Conservation (phyloP, 495 filamentous ascomycete species). For the Trichoderma virens region DNA sequence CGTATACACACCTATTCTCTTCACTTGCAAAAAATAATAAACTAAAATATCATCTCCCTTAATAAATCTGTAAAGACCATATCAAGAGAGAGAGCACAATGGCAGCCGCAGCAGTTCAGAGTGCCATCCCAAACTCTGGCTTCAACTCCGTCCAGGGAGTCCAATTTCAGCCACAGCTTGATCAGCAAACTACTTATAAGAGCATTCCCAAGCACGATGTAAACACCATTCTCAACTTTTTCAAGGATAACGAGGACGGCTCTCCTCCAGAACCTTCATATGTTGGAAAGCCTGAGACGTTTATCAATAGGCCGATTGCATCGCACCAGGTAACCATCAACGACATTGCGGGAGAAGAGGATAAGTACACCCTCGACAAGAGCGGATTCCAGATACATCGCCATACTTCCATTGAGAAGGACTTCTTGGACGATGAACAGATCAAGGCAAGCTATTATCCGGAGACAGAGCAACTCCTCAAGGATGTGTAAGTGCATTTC, state of each 20-base stretch:
- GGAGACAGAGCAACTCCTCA: constrained; percentile 57
- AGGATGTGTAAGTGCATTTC: constrained; percentile 48
- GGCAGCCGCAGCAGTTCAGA: constrained; percentile 12
- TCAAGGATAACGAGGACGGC: constrained; percentile 52
- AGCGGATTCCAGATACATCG: constrained; percentile 34
- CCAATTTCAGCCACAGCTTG: neutral
- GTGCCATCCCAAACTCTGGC: neutral
- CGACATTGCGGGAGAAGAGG: constrained; percentile 31
- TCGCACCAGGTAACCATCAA: constrained; percentile 31
- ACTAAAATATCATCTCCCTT: neutral
- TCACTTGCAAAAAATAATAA: neutral
- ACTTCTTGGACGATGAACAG: constrained; percentile 62
- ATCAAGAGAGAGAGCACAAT: constrained; percentile 2
- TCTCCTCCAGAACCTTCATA: constrained; percentile 44
- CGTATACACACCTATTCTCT: neutral
- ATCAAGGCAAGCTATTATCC: constrained; percentile 60
- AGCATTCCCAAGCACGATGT: constrained; percentile 31
- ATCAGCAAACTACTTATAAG: neutral
- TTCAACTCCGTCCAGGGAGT: neutral
- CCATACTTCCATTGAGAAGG: constrained; percentile 41
- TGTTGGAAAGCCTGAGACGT: constrained; percentile 42
- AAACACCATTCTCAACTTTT: constrained; percentile 50
- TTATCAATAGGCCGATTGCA: constrained; percentile 29
- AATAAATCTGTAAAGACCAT: neutral
- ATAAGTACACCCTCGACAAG: constrained; percentile 33